A percentile compares a stretch with the other conserved stretches of the same genome.
Conservation (phyloP, 495 filamentous ascomycete species). For the Neurospora sp. region DNA sequence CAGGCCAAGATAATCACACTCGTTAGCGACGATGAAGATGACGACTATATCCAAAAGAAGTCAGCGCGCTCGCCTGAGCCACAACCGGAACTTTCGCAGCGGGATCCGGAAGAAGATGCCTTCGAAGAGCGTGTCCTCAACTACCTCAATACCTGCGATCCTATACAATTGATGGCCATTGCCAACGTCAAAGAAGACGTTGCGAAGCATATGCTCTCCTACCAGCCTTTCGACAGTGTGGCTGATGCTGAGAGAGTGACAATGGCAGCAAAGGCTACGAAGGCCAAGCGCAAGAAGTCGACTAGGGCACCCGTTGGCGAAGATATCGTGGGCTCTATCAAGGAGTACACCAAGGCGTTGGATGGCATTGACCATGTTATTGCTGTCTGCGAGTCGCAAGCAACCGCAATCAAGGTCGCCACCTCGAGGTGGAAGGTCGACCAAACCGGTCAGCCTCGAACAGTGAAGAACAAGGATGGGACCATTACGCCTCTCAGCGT, state of each 20-base stretch:
- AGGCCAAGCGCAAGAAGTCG: constrained; percentile 20
- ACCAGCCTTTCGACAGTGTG: constrained; percentile 58
- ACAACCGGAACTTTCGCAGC: constrained; percentile 4
- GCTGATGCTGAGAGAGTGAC: constrained; percentile 53
- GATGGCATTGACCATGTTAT: constrained; percentile 68
- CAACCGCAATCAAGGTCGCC: constrained; percentile 53
- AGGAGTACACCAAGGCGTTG: constrained; percentile 22
- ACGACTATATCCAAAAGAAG: constrained; percentile 14
- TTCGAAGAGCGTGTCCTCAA: constrained; percentile 47
- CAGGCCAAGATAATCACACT: constrained; percentile 15
- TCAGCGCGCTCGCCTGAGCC: constrained; percentile 1
- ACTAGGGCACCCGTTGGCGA: constrained; percentile 27
- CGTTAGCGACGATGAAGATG: constrained; percentile 19
- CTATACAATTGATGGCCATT: constrained; percentile 65
- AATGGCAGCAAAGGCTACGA: constrained; percentile 24
- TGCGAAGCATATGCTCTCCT: constrained; percentile 52
- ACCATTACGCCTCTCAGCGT: constrained; percentile 21
- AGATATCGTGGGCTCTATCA: constrained; percentile 26
- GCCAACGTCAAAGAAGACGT: constrained; percentile 57
- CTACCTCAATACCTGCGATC: constrained; percentile 73
- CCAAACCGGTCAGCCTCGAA: constrained; percentile 44
- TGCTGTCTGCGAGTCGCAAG: constrained; percentile 61
- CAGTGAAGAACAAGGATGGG: constrained; percentile 11
- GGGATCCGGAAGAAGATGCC: constrained; percentile 2
- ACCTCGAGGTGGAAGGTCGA: constrained; percentile 75